Percentiles rank a stretch among this genome's conserved stretches.
phyloP scores from a whole-genome alignment of 345 rosid species.

The Camelina laxa region DNA sequence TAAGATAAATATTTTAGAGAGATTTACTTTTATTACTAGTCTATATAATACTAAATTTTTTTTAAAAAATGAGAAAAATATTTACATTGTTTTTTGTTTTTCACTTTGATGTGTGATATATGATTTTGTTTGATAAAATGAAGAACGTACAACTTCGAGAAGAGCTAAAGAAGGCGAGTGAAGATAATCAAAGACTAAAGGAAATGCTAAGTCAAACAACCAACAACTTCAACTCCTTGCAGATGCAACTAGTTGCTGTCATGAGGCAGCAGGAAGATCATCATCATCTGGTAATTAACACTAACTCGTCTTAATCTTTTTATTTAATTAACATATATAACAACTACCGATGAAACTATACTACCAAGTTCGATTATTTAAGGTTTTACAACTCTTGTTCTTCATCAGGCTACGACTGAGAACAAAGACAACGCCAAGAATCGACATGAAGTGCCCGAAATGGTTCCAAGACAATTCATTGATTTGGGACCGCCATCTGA shows the following conservation, averaged over 20 bases:
- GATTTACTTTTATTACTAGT: neutral
- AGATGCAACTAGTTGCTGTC: slow-evolving; percentile 67
- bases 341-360: neutral
- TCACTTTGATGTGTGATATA: neutral
- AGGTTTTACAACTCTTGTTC: slow-evolving; percentile 4
- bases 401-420: slow-evolving; percentile 33
- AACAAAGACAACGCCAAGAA: slow-evolving; percentile 25
- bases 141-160: slow-evolving; percentile 58
- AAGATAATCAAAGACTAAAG: slow-evolving; percentile 72
- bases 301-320: neutral
- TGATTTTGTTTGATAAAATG: slow-evolving; percentile 23
- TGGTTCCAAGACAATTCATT: slow-evolving; percentile 69
- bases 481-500: slow-evolving; percentile 63
- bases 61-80: neutral
- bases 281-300: slow-evolving; percentile 33
- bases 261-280: slow-evolving; percentile 62
- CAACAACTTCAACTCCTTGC: slow-evolving; percentile 66
- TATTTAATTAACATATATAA: neutral
- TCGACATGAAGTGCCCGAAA: slow-evolving; percentile 26
- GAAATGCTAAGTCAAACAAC: slow-evolving; percentile 78
- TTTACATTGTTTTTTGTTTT: neutral
- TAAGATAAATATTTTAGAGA: neutral
- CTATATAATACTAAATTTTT: neutral
- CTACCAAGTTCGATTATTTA: neutral
- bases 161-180: slow-evolving; percentile 68